Base-by-base conservation (phyloP, 768 basidiomycete species). In the Auricularia sp. region DNA sequence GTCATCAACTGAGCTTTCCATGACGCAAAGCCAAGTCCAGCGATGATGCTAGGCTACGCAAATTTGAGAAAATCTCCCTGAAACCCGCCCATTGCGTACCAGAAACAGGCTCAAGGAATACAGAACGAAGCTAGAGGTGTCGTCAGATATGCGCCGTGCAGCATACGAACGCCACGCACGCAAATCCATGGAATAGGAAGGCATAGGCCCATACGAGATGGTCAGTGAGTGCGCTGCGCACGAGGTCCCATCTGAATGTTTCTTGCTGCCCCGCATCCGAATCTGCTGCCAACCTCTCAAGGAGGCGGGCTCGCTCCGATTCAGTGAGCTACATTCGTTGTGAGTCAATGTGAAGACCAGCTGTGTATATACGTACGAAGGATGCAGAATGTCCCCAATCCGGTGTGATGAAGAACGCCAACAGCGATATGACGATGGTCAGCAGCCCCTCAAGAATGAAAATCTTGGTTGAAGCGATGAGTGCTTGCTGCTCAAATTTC, bases 1-100 rank as follows among this genome's bases (percentile, higher is more conserved):
- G 83, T 83, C 78, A 86, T 77, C 13, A 86, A 66, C 70, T 86
- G 83, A 33, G 83, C 84, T 71, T 85, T 76, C 85, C 85, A 85
- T 45, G 79, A 81, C 62, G 79, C 70, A 67, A 81, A 86, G 29
- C 86, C 85, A 3, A 87, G 77, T 2, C 74, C 76, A 3, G 81
- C 77, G 64, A 87, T 84, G 66, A 87, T 85, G 1, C 84, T 83
- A 3, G 85, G 85, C 81, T 84, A 66, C 54, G 70, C 36, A 44
- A 10, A 45, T 64, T 42, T 37, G 54, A 14, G 29, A 35, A 51
- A 8, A 51, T 6, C 18, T 51, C 47, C 14, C 18, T 6, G 47
- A 6, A 6, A 51, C 18, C 47, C 24, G 45, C 54, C 33, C 14
- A 10, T 61, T 51, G 68, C 76, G 37, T 69, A 82, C 82, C 79